These are phyloP conservation scores for Podospora pseudopauciseta DNA, from an alignment of 495 filamentous ascomycete genomes.

Conservation along the genomic window DNA sequence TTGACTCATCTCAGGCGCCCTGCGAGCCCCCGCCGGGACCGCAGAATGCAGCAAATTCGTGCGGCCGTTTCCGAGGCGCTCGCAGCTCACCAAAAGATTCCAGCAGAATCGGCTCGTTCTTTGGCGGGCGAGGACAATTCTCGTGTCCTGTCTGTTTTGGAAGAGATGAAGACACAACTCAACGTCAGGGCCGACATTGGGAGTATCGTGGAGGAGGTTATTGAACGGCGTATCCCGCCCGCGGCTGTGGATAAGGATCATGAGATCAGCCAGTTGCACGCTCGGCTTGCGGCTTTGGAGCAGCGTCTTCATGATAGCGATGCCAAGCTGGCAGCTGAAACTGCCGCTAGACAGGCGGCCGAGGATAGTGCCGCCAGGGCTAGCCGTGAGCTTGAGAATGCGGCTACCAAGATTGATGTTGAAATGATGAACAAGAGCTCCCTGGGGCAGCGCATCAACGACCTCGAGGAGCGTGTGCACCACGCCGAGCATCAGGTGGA, in stretches of 20 bases:
- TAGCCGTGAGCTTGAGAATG: slow-evolving; percentile 44
- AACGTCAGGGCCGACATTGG: slow-evolving; percentile 50
- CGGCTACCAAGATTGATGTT: slow-evolving; percentile 49
- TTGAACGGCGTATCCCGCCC: slow-evolving; percentile 48
- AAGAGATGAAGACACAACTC: slow-evolving; percentile 50
- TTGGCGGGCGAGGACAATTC: slow-evolving; percentile 26
- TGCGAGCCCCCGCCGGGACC: slow-evolving; percentile 63
- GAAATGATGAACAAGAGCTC: slow-evolving; percentile 51
- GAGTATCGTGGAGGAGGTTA: slow-evolving; percentile 56
- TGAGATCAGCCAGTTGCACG: slow-evolving; percentile 39
- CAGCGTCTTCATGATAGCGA: slow-evolving; percentile 44
- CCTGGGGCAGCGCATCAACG: slow-evolving; percentile 43
- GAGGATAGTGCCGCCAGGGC: slow-evolving; percentile 44
- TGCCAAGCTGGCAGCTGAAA: slow-evolving; percentile 40
- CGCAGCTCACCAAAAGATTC: slow-evolving; percentile 52
- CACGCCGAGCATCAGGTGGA: slow-evolving; percentile 42
- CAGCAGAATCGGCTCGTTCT: slow-evolving; percentile 26
- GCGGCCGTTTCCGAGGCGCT: slow-evolving; percentile 74
- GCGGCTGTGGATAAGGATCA: slow-evolving; percentile 31
- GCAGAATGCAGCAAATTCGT: slow-evolving; percentile 79
- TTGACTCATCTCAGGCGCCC: slow-evolving; percentile 61
- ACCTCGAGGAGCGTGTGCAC: slow-evolving; percentile 44
- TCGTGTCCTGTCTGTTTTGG: slow-evolving; percentile 35
- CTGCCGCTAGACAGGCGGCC: slow-evolving; percentile 37
- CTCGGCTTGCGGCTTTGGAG: slow-evolving; percentile 42